Evolutionary conservation across 805 yeast species (phyloP).

Genomic region (Saturnispora zaruensis): DNA sequence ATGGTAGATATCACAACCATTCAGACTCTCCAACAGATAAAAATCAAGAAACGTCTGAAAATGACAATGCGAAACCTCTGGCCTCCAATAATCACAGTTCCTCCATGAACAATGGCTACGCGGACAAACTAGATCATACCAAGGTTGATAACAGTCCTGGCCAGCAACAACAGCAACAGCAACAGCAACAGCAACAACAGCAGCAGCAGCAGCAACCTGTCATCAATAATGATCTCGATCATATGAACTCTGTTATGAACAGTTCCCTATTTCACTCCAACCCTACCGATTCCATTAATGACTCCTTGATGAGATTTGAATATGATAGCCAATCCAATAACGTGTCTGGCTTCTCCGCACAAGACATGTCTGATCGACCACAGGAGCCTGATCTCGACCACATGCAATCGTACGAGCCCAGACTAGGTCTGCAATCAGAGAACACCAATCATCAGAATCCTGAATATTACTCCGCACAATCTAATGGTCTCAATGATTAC

Average conservation of each 20-base stretch:
- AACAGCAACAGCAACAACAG: conserved; percentile 5
- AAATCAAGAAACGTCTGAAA: background rate
- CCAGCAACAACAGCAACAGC: conserved; percentile 11
- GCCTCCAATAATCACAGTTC: background rate
- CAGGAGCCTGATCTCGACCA: background rate
- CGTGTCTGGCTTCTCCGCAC: background rate
- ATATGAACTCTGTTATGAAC: conserved; percentile 6
- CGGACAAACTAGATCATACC: background rate
- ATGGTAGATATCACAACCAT: background rate
- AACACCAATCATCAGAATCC: background rate
- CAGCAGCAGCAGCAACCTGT: conserved; percentile 7
- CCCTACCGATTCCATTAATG: conserved; percentile 1
- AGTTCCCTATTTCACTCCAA: background rate
- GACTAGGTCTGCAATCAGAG: background rate
- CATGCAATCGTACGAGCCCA: background rate
- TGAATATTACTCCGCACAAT: background rate
- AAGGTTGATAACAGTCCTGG: background rate
- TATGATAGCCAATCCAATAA: background rate
- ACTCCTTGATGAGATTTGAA: conserved; percentile 5
- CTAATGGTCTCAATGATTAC: background rate
- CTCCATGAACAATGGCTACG: background rate
- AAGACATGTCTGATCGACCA: background rate
- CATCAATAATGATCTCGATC: background rate
- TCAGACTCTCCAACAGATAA: background rate
- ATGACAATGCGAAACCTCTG: background rate